Conservation (phyloP, 176 grass and related monocot species). For the Carex littledalei region DNA sequence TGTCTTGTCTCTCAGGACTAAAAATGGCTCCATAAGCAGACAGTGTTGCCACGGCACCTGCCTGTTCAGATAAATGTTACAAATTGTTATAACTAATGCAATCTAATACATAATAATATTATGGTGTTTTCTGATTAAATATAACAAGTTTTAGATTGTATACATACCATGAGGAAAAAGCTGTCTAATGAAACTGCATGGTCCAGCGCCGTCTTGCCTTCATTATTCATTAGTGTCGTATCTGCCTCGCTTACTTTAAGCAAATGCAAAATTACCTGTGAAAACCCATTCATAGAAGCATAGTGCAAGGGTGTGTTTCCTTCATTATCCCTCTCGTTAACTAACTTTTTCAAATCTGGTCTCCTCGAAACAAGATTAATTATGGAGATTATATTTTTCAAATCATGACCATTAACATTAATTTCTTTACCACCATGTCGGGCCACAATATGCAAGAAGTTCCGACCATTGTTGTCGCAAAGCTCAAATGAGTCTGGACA, state of each 20-base stretch:
- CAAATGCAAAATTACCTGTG: constrained; percentile 5
- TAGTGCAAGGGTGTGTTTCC: constrained; percentile 40
- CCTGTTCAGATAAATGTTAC: constrained; percentile 2
- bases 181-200: constrained; percentile 1
- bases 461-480: constrained; percentile 21
- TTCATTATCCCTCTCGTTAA: constrained; percentile 34
- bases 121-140: background rate
- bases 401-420: background rate
- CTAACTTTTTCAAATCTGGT: background rate
- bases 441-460: constrained; percentile 32
- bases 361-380: background rate
- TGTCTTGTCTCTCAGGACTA: constrained; percentile 41
- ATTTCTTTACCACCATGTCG: background rate
- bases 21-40: constrained; percentile 27
- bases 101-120: background rate
- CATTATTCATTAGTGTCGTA: constrained; percentile 33
- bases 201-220: constrained; percentile 24
- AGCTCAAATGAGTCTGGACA: constrained; percentile 33
- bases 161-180: constrained; percentile 38
- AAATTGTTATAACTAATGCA: background rate
- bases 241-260: constrained; percentile 6
- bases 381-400: background rate
- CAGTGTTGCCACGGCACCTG: constrained; percentile 3
- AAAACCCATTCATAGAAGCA: constrained; percentile 14
- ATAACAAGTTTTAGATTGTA: background rate